Conservation (phyloP, 192 early-diverging fungal genomes). For the Rhizoclosmatium globosum region DNA sequence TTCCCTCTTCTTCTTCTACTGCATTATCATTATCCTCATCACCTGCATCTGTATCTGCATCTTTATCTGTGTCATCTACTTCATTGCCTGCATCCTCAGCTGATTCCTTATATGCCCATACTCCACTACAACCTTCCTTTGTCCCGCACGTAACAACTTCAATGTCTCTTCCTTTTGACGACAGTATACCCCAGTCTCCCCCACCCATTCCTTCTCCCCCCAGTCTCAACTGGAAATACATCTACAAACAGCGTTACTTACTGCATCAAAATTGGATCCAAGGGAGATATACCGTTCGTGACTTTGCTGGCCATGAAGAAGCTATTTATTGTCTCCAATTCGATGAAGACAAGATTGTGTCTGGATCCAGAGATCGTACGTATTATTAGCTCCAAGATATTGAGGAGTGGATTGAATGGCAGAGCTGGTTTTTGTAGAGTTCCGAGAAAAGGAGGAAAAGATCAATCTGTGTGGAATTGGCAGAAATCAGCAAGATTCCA, state of each 20-base stretch:
- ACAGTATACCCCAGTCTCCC: not conserved
- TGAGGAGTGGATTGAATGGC: not conserved
- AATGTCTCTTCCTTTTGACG: not conserved
- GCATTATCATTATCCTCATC: no score
- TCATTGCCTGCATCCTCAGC: not conserved
- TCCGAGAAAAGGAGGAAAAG: no score
- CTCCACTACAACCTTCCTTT: not conserved
- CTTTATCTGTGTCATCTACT: not conserved
- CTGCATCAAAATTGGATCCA: conserved; percentile 79
- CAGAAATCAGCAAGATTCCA: no score
- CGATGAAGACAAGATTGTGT: conserved; percentile 74
- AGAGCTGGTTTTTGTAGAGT: conserved; percentile 1
- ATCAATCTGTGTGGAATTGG: no score
- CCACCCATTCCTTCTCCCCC: not conserved
- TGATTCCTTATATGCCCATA: not conserved
- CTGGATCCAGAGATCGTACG: conserved; percentile 71
- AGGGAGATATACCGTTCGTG: conserved; percentile 64
- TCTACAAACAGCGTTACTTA: conserved; percentile 71
- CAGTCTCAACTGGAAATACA: conserved; percentile 72
- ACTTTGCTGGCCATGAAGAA: conserved; percentile 78
- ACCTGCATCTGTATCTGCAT: not conserved
- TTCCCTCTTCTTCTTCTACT: not conserved
- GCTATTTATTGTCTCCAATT: conserved; percentile 89
- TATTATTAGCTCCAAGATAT: no score
- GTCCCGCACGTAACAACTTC: not conserved